Base-by-base conservation (phyloP, 768 basidiomycete species). In the Pleurotus salmoneostramineus region DNA sequence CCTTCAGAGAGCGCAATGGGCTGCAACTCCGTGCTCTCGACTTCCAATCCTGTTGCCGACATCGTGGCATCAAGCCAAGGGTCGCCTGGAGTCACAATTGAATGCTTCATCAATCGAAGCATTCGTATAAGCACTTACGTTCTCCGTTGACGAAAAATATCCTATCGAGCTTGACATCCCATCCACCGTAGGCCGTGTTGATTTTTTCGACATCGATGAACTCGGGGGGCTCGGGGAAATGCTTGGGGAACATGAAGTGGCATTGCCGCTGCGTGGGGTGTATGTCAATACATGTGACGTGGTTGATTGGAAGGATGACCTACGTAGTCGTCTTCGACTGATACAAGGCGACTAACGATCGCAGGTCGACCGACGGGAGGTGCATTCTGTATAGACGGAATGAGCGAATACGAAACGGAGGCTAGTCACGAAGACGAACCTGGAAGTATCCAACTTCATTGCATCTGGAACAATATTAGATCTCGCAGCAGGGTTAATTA, bases 61-160 rank as follows among this genome's bases (percentile, higher is more conserved):
- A 88, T 75, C 0, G 88, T 89, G 6, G 83, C 80, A 56, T 85
- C 83, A 50, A 81, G 77, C 88, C 87, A 89, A n/a, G 88, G 87
- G 63, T 89, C 88, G 42, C 85, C 87, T 88, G 35, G 35, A 43
- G 21, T 4, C 34, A 44, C 36, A 21, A 11, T 27, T 31, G 52
- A 35, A 64, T 43, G 45, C 27, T 31, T 14, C 27, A 17, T 14
- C 31, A 50, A n/a, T 12, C 32, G 15, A n/a, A n/a, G 10, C 14
- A 31, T 7, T 17, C 42, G 12, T 32, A 27, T 35, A 42, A 3
- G 54, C 10, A 77, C 85, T 63, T 63, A 88, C 87, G 84, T 51
- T 75, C 73, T 45, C 86, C 87, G 50, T 85, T 89, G 42, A 84
- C 84, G 60, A 88, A 88, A 76, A 89, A 87, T 2, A 89, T 71